A percentile compares a stretch with the other conserved stretches of the same genome.
Evolutionary conservation across 352 stramenopile species (phyloP).

Genomic region (Aphanomyces stellatus): DNA sequence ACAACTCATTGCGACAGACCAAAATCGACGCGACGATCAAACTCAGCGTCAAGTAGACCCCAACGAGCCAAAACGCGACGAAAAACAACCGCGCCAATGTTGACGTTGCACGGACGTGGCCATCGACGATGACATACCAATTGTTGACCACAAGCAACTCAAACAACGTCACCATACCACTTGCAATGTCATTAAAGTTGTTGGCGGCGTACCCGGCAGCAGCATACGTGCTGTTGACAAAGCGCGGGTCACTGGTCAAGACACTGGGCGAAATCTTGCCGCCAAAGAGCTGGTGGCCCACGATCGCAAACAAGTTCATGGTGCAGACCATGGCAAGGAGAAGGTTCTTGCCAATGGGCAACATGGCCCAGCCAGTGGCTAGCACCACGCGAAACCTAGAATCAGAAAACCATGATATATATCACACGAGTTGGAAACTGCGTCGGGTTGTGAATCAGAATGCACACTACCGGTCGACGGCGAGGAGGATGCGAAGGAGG

Average conservation of each 20-base stretch:
- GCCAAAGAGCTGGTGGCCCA: constrained; percentile 57
- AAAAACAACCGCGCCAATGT: constrained; percentile 58
- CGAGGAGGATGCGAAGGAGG: constrained; percentile 42
- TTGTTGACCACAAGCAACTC: constrained; percentile 73
- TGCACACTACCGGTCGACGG: constrained; percentile 32
- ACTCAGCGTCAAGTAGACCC: constrained; percentile 57
- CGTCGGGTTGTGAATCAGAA: too few relatives aligned
- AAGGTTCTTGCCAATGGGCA: constrained; percentile 22
- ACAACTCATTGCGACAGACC: too few relatives aligned
- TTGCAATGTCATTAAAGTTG: constrained; percentile 74
- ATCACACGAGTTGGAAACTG: too few relatives aligned
- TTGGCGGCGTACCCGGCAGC: constrained; percentile 49
- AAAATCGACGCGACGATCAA: constrained; percentile 44
- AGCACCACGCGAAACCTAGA: constrained; percentile 14
- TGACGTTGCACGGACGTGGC: constrained; percentile 37
- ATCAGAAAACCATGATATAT: too few relatives aligned
- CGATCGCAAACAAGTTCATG: constrained; percentile 46
- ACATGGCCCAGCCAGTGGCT: constrained; percentile 40
- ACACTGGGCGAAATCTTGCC: constrained; percentile 37
- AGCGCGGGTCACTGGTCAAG: too few relatives aligned
- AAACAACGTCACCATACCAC: constrained; percentile 50
- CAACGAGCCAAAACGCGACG: constrained; percentile 62
- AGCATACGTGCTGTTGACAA: constrained; percentile 35
- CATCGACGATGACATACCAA: constrained; percentile 70
- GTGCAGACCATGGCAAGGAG: constrained; percentile 23